Percentiles rank a stretch among this genome's conserved stretches.
phyloP scores from a whole-genome alignment of 2,329 filamentous ascomycete genomes.

The Colletotrichum shisoi region DNA sequence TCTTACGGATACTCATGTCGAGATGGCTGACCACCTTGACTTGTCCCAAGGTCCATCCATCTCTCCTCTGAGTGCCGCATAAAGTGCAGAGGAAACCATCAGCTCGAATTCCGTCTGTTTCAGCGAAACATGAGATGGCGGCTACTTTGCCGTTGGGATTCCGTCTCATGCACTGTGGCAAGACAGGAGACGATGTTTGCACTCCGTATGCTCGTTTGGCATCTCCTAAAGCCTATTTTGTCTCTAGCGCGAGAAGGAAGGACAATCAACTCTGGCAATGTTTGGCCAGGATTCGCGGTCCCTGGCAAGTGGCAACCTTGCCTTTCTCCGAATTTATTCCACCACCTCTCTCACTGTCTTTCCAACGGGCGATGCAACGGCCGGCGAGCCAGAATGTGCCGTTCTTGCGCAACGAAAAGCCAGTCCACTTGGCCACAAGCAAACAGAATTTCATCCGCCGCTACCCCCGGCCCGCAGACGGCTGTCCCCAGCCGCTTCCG shows the following conservation, averaged over 20 bases:
- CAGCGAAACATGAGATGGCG: slow-evolving; percentile 33
- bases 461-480: background rate
- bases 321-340: slow-evolving; percentile 6
- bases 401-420: background rate
- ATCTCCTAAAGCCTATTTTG: slow-evolving; percentile 20
- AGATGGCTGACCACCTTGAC: slow-evolving; percentile 2
- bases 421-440: slow-evolving; percentile 16
- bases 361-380: background rate
- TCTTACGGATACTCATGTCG: slow-evolving; percentile 1
- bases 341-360: background rate
- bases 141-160: slow-evolving; percentile 12
- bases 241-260: background rate
- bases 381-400: background rate
- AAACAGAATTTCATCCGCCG: slow-evolving; percentile 15
- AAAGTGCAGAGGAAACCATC: slow-evolving; percentile 7
- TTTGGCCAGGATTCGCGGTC: slow-evolving; percentile 18
- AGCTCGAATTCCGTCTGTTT: slow-evolving; percentile 31
- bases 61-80: background rate
- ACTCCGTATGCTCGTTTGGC: background rate
- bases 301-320: background rate
- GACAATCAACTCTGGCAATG: background rate
- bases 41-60: slow-evolving; percentile 1
- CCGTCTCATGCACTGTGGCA: slow-evolving; percentile 24
- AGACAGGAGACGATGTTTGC: background rate
- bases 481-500: slow-evolving; percentile 18